These are phyloP conservation scores for Fusarium sp. DNA, from an alignment of 2,329 filamentous ascomycete genomes.

Conservation along the genomic window DNA sequence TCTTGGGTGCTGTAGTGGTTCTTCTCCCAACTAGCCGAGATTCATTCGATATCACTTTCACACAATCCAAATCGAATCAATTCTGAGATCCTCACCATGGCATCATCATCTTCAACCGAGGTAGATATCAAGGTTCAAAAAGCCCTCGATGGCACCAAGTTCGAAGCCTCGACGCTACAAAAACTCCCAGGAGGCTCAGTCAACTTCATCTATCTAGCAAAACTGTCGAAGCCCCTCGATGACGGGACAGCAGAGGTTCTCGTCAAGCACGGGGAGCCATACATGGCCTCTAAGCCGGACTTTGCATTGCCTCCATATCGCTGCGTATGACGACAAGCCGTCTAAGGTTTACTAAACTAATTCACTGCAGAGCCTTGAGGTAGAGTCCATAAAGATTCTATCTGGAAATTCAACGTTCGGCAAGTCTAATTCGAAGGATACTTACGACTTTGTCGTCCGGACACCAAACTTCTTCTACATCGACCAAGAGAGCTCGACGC, in stretches of 20 bases:
- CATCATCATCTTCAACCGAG: not conserved
- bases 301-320: conserved; percentile 5
- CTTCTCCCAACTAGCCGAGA: too few species aligned
- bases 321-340: not conserved
- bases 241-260: conserved; percentile 1
- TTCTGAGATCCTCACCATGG: not conserved
- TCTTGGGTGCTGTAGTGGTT: too few species aligned
- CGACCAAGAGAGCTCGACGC: not conserved
- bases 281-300: conserved; percentile 13
- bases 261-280: conserved; percentile 14
- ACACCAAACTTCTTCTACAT: conserved; percentile 8
- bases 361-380: not conserved
- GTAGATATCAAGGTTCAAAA: conserved; percentile 6
- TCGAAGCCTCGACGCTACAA: not conserved
- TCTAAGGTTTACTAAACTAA: not conserved
- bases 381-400: conserved; percentile 1
- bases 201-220: conserved; percentile 14
- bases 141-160: conserved; percentile 1
- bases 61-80: not conserved
- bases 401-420: not conserved
- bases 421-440: not conserved
- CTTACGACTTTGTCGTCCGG: conserved; percentile 1
- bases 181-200: conserved; percentile 15
- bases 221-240: not conserved
- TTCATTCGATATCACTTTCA: not conserved